Evolutionary conservation across 495 filamentous ascomycete species (phyloP), one percentile per base, ranked within the genome.

Genomic region (Hypoxylon subgilvum): DNA sequence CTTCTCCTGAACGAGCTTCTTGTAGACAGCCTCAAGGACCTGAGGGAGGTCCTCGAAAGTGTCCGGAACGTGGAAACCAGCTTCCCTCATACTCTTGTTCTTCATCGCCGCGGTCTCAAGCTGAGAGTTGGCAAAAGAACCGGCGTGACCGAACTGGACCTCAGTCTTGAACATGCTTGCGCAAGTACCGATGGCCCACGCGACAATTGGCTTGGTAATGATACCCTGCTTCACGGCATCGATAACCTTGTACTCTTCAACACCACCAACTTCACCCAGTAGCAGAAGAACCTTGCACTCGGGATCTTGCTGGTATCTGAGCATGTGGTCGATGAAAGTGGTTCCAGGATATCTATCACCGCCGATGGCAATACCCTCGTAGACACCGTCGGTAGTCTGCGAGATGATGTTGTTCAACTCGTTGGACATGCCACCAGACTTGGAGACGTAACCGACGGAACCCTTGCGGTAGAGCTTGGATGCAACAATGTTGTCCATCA

Each of bases 401-500:
- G 92, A 85, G 69, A 98, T 87, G 77, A 98, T 97, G 86, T 98
- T 98, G 87, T 98, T 98, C 72, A 98, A 77, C 84, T 98, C 94
- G 83, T 98, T 98, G 71, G 92, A 97, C 94, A 98, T 98, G 83
- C 94, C 94, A 70, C 94, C 94, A 39, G 94, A 98, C 83, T 98
- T 98, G 82, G 95, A 97, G 74, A 98, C 94, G 74, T 98, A 98
- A 68, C 89, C 94, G 59, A 98, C 92, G 46, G 95, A 97, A 66
- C 94, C 94, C 78, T 90, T 91, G 76, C 94, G 94, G 86, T 98
- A 98, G 44, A 98, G 90, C 86, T 97, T 98, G 76, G 95, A 97
- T 65, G 94, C 92, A 54, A 98, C 94, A 68, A 98, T 98, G 84
- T 98, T 98, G 85, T 98, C 94, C 94, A 98, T 98, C 94, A 98